Percentiles rank a stretch among this genome's conserved stretches.
Conservation (phyloP, 768 basidiomycete genomes). For the Vararia minispora region DNA sequence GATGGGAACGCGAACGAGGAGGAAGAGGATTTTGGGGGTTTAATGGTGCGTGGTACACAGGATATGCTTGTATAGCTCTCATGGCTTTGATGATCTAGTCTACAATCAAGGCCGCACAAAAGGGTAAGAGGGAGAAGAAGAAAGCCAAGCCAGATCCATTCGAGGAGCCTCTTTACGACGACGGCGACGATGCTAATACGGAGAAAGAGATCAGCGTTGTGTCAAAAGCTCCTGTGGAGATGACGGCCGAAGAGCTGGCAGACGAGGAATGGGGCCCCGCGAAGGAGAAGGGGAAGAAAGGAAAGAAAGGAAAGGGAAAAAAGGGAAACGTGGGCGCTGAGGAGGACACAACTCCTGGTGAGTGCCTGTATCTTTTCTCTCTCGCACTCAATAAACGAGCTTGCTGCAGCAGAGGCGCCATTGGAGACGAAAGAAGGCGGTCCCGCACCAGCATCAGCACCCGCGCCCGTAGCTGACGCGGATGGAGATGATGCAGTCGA, state of each 20-base stretch:
- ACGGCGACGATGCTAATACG: conserved; percentile 21
- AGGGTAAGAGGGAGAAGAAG: conserved; percentile 48
- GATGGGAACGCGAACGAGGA: conserved; percentile 33
- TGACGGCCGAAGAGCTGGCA: conserved; percentile 34
- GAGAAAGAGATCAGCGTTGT: conserved; percentile 21
- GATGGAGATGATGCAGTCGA: conserved; percentile 34
- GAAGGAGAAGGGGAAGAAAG: conserved; percentile 44
- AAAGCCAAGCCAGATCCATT: conserved; percentile 27
- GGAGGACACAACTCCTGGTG: conserved; percentile 21
- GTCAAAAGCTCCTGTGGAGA: conserved; percentile 21
- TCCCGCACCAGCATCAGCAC: conserved; percentile 17
- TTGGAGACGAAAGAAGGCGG: conserved; percentile 13
- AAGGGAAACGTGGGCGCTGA: conserved; percentile 28
- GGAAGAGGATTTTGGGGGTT: conserved; percentile 60
- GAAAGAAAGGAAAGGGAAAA: conserved; percentile 31
- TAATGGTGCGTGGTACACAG: conserved; percentile 66
- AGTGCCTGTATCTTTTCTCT: conserved; percentile 1
- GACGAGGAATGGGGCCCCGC: conserved; percentile 32
- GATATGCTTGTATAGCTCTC: no score
- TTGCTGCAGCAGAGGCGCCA: conserved; percentile 9
- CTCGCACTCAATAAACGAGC: conserved; percentile 1
- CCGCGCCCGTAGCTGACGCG: no score
- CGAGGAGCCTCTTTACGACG: conserved; percentile 20
- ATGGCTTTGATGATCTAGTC: conserved; percentile 30
- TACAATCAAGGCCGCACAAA: conserved; percentile 43